Base-by-base conservation (phyloP, 78 protist genomes). In the Isochrysis galbana region DNA sequence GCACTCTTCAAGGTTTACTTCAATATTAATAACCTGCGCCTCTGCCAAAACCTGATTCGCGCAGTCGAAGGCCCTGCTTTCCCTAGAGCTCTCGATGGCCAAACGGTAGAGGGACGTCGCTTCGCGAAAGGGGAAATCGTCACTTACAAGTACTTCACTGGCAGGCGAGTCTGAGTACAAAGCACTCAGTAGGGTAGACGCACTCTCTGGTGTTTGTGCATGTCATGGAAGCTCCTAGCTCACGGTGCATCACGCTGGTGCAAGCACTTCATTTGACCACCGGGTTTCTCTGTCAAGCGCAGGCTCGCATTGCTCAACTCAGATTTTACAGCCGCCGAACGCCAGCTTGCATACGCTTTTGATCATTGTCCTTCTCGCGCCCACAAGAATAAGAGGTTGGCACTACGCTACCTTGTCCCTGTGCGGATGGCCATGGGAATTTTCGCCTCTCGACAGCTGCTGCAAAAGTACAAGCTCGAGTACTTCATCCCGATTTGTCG, bases 1-100 rank as follows among this genome's bases (percentile, higher is more conserved):
- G 39, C 5, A 10, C 82, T 89, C 39, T 89, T 89, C 54, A 7
- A 44, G 22, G 41, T 89, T 41, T 89, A 89, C 82, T 89, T 89
- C 74, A 0, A 25, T 34, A 7, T 89, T 5, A 89, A 89, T 84
- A 89, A 54, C 36, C 54, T 89, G 54, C 47, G 84, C 11, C 78
- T 89, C 32, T 89, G 91, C 82, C 0, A 48, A 4, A 89, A 89
- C 54, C 29, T 89, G 80, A 89, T 89, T 7, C 47, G 74, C 47
- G 78, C 91, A 7, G 82, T 89, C 54, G 91, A 89, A 0, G 47
- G 69, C 51, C 2, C 91, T 0, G 87, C 44, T 48, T 89, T 89
- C 74, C 91, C 91, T 0, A 70, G 36, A 17, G 80, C 80, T 17
- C 80, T 70, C 21, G 0, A 70, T 41, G 80, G 80, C 0, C 41